Base-by-base conservation (phyloP, 2,329 filamentous ascomycete species). In the Paradendryphiella salina region DNA sequence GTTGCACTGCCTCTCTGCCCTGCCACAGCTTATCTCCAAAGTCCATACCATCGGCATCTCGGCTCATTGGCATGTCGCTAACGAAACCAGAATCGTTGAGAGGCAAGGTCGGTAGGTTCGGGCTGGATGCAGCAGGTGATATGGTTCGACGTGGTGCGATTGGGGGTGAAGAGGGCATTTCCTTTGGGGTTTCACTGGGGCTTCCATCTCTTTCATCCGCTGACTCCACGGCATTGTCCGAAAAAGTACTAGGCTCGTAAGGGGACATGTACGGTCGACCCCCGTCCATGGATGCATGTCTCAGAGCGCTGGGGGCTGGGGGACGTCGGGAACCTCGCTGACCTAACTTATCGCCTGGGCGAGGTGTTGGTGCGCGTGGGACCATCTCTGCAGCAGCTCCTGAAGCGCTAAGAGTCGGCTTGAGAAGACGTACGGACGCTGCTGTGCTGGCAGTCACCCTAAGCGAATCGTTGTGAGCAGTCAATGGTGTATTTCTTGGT, bases 391-490 rank as follows among this genome's bases (percentile, higher is more conserved):
- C 73, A 61, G 89, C 79, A 20, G 73, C 75, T 3, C 75, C 78
- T 18, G 80, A 76, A 26, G 75, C 75, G 37, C 76, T 71, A 15
- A 81, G 79, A 49, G 89, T 81, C 3, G 93, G 93, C 36, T 91
- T 84, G 71, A 96, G 88, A 39, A 86, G 87, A 35, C 93, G 88
- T 51, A 97, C 80, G 4, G 92, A 96, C 34, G 90, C 90, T 36
- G 92, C 88, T 13, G 89, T 96, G 69, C 90, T 96, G 38, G 93
- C 93, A 53, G 89, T 87, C n/a, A 96, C 90, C 40, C 92, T 84
- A 20, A 97, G 78, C 3, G 90, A 95, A 40, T 94, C 90, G 8
- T 85, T 83, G 23, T 85, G 85, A 32, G 83, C 81, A 43, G 87
- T 88, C 63, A 96, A 88, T 17, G 83, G 84, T 55, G 81, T 83